Conservation (phyloP, 2,329 filamentous ascomycete species). For the Botrytis galanthina region DNA sequence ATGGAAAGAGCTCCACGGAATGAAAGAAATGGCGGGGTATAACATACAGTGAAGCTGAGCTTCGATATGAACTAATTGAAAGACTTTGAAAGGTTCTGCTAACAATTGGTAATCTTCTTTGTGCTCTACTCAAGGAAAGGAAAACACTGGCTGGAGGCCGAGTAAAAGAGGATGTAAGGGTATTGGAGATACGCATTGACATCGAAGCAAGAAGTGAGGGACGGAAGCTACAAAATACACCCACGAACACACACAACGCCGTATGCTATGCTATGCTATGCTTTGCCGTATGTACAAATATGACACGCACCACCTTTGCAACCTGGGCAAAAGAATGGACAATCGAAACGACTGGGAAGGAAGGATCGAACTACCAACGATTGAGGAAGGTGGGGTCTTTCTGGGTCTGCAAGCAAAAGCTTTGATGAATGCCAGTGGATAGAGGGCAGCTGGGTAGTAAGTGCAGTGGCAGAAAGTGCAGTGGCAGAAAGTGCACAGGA, state of each 20-base stretch:
- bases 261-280: background rate
- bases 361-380: conserved; percentile 16
- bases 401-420: background rate
- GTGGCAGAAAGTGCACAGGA: background rate
- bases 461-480: background rate
- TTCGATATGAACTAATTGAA: conserved; percentile 15
- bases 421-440: background rate
- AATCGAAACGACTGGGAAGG: conserved; percentile 15
- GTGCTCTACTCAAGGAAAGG: conserved; percentile 24
- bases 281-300: background rate
- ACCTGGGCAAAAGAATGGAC: background rate
- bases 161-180: conserved; percentile 28
- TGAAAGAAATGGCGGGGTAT: conserved; percentile 17
- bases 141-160: conserved; percentile 31
- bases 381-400: conserved; percentile 12
- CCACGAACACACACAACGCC: background rate
- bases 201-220: conserved; percentile 9
- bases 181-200: conserved; percentile 37
- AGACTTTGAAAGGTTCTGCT: conserved; percentile 17
- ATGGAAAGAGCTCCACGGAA: conserved; percentile 1
- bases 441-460: background rate
- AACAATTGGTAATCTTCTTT: conserved; percentile 29
- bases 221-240: background rate
- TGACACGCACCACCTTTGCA: conserved; percentile 14
- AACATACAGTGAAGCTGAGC: conserved; percentile 20